phyloP scores from a whole-genome alignment of 495 filamentous ascomycete species.

The Umbilicaria muhlenbergii region DNA sequence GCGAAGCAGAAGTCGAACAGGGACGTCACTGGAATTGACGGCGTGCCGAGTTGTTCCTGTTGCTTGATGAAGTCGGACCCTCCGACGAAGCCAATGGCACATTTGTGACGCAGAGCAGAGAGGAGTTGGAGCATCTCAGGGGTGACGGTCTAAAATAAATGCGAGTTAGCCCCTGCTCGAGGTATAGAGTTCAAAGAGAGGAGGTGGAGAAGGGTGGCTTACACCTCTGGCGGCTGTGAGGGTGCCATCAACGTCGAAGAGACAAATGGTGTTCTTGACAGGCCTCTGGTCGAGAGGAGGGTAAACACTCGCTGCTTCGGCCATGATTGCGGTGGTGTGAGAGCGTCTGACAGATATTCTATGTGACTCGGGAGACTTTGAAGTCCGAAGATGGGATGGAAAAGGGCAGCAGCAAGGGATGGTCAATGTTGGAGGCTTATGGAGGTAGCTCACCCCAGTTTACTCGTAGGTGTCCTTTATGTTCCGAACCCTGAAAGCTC shows the following conservation, averaged over 20 bases:
- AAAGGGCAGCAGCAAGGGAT: no score
- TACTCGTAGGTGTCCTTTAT: no score
- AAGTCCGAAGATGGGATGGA: no score
- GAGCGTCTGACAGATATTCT: background rate
- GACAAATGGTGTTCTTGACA: constrained; percentile 73
- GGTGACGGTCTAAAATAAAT: constrained; percentile 34
- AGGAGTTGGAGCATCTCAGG: constrained; percentile 77
- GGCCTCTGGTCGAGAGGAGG: constrained; percentile 68
- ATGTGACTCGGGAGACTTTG: no score
- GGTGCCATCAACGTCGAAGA: constrained; percentile 91
- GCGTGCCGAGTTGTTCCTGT: constrained; percentile 78
- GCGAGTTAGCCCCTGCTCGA: constrained; percentile 7
- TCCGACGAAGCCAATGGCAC: constrained; percentile 83
- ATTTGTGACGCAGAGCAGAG: constrained; percentile 63
- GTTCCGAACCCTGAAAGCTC: no score
- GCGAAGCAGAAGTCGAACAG: constrained; percentile 95
- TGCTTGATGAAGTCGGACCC: constrained; percentile 83
- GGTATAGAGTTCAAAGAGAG: background rate
- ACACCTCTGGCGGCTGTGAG: constrained; percentile 64
- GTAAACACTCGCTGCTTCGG: constrained; percentile 35
- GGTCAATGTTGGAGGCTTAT: no score
- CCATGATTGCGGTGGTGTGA: constrained; percentile 16
- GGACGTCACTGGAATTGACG: constrained; percentile 44
- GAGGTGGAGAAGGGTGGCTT: constrained; percentile 16
- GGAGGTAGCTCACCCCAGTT: no score